These are phyloP conservation scores for Ramaria sp. DNA, from an alignment of 768 basidiomycete species.

Conservation along the genomic window DNA sequence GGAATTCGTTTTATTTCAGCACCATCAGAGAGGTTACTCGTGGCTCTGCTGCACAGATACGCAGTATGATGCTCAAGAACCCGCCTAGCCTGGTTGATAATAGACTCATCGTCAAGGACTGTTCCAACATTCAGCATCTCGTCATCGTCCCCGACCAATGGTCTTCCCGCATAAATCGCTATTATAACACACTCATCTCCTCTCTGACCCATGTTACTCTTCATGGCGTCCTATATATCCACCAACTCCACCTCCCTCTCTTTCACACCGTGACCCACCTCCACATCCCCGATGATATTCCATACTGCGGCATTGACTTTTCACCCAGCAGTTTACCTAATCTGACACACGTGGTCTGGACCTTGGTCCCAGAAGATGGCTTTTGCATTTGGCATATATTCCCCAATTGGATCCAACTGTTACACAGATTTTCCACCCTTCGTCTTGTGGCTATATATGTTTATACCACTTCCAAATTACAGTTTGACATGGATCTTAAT, in stretches of 20 bases:
- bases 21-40: not conserved
- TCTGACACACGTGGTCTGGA: not conserved
- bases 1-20: not conserved
- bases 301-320: not conserved
- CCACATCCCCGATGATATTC: not conserved
- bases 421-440: not conserved
- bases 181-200: not conserved
- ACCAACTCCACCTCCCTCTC: not conserved
- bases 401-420: not conserved
- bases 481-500: not conserved
- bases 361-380: not conserved
- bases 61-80: not conserved
- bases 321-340: not conserved
- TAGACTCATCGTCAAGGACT: not conserved
- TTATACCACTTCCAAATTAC: not conserved
- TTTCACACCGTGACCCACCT: not conserved
- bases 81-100: not conserved
- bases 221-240: not conserved
- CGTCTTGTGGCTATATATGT: not conserved
- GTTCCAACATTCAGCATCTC: not conserved
- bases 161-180: not conserved
- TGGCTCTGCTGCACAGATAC: not conserved
- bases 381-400: not conserved
- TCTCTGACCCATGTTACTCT: not conserved
- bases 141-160: not conserved